These are phyloP conservation scores for Suhomyces terraborum DNA, from an alignment of 1,139 yeast species.

Conservation along the genomic window DNA sequence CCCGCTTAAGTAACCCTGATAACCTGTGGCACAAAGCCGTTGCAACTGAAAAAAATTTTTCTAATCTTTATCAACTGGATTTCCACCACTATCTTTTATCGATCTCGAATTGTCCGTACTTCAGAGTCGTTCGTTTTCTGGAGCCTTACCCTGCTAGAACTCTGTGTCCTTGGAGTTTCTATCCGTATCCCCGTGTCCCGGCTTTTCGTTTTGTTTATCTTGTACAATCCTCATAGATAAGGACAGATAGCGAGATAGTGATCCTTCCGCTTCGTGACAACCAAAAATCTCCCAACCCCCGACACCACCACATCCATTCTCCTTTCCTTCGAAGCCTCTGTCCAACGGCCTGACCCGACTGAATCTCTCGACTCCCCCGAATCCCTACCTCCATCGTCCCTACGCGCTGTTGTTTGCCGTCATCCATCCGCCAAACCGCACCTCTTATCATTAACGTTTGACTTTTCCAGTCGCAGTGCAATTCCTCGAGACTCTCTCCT, in stretches of 20 bases:
- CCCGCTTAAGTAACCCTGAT: slow-evolving; percentile 11
- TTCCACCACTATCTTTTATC: slow-evolving; percentile 11
- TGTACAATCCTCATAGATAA: slow-evolving; percentile 1
- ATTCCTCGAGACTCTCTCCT: too few species aligned
- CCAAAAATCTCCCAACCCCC: too few species aligned
- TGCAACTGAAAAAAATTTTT: slow-evolving; percentile 13
- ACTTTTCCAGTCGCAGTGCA: too few species aligned
- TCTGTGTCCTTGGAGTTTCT: not conserved
- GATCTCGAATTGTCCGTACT: not conserved
- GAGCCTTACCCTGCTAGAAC: not conserved
- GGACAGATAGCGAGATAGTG: slow-evolving; percentile 2
- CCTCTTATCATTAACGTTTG: too few species aligned
- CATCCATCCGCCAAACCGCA: too few species aligned
- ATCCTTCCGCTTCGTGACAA: not conserved
- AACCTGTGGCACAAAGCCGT: slow-evolving; percentile 14
- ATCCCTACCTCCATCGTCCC: too few species aligned
- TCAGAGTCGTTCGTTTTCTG: slow-evolving; percentile 7
- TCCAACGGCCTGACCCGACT: too few species aligned
- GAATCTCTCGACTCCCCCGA: not conserved
- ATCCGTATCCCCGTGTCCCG: not conserved
- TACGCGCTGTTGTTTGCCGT: too few species aligned
- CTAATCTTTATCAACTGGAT: slow-evolving; percentile 14
- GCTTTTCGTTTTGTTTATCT: not conserved
- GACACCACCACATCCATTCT: not conserved
- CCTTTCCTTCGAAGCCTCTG: too few species aligned